Evolutionary conservation across 176 grass and related monocot genomes (phyloP), one percentile per base, ranked within the genome.

Genomic region (Cocos nucifera): DNA sequence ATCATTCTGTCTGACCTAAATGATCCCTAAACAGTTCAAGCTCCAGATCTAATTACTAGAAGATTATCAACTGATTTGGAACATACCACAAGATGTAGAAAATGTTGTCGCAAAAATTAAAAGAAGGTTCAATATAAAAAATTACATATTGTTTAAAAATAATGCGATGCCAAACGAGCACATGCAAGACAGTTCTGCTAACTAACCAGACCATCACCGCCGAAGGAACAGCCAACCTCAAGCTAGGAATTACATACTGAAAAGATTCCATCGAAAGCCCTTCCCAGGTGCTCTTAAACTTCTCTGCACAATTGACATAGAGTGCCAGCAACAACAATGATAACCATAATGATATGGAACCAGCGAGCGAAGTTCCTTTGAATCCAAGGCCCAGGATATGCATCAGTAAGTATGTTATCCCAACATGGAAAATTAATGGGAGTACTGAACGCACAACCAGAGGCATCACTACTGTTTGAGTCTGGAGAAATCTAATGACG

Each of bases 151-250:
- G 9, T 12, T 44, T 44, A 44, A 44, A 44, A 2, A 44, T 44
- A 12, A 44, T 12, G 35, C 2, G 35, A 44, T 29, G 28, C 4
- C 4, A 6, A 29, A 6, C 28, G 0, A 29, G 4, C 28, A 44
- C 12, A 44, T 12, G 9, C 35, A 44, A 44, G 35, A 12, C 8
- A 44, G 10, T 44, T 10, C 8, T 44, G 35, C 35, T 44, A 44
- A 80, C 87, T 67, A 10, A 98, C 93, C 93, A 98, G 58, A 98
- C 81, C 93, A 98, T 98, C 62, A 88, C 19, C 57, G 93, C 87
- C 5, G 87, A 98, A 18, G 93, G 87, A 63, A 75, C 54, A 15
- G 93, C 93, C 53, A 98, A 64, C 74, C 78, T 92, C 44, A 98
- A 50, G 24, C 81, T 85, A 3, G 87, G 87, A 19, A 88, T 0